These are phyloP conservation scores for Pythium sp. DNA, from an alignment of 352 stramenopile species.

Conservation along the genomic window DNA sequence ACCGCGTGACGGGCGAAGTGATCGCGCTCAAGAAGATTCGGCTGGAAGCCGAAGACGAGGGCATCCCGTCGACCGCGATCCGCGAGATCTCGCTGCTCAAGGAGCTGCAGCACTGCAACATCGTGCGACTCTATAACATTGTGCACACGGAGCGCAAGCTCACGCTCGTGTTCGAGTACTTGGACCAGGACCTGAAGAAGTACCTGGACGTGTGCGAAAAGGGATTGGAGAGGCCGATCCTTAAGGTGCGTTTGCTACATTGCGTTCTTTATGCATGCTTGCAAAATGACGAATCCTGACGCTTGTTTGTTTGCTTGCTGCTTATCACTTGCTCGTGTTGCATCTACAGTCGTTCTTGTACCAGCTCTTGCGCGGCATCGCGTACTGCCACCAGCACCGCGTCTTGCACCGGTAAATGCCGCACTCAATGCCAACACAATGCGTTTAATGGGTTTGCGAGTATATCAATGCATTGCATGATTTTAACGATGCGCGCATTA, in stretches of 20 bases:
- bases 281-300: constrained; percentile 2
- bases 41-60: constrained; percentile 97
- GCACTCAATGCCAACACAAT: background rate
- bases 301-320: background rate
- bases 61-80: constrained; percentile 98
- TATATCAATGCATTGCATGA: background rate
- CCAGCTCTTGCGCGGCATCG: constrained; percentile 98
- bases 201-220: constrained; percentile 99
- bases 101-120: constrained; percentile 97
- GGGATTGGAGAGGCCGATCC: constrained; percentile 91
- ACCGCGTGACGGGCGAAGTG: constrained; percentile 95
- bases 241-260: constrained; percentile 46
- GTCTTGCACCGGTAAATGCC: constrained; percentile 84
- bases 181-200: constrained; percentile 99
- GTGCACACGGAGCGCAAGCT: constrained; percentile 99
- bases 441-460: background rate
- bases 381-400: constrained; percentile 98
- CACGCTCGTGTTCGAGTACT: constrained; percentile 99
- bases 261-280: background rate
- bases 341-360: constrained; percentile 93
- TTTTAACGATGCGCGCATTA: background rate
- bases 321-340: background rate
- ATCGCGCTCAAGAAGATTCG: constrained; percentile 99
- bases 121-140: constrained; percentile 99
- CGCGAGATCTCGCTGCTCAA: constrained; percentile 99